phyloP scores from a whole-genome alignment of 208 protist genomes.

The Sergeia podlipaevii region DNA sequence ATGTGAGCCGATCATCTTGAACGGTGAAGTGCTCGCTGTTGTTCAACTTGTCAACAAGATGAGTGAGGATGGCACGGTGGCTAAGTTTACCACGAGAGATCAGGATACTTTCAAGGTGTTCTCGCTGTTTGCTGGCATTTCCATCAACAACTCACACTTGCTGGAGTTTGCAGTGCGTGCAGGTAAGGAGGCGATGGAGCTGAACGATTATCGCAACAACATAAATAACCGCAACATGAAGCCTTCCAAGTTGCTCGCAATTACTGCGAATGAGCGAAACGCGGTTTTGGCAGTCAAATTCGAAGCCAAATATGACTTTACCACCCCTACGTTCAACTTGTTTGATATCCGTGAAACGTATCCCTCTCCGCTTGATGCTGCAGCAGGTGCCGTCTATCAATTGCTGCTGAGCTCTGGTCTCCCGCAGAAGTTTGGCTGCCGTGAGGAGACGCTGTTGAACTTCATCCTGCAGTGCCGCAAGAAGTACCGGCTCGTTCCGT shows the following conservation, averaged over 20 bases:
- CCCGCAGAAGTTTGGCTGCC: conserved; percentile 72
- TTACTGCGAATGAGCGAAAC: conserved; percentile 40
- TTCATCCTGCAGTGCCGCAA: conserved; percentile 79
- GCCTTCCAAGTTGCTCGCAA: conserved; percentile 17
- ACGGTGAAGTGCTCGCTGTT: conserved; percentile 81
- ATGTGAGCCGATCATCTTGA: conserved; percentile 78
- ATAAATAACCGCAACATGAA: not conserved
- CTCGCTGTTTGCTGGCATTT: conserved; percentile 79
- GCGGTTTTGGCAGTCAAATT: conserved; percentile 31
- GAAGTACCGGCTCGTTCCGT: conserved; percentile 81
- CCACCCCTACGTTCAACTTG: conserved; percentile 60
- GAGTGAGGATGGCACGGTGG: conserved; percentile 36
- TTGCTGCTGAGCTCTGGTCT: conserved; percentile 58
- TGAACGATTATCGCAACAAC: conserved; percentile 43
- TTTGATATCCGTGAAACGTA: conserved; percentile 52
- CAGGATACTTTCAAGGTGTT: conserved; percentile 72
- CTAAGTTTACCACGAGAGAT: conserved; percentile 42
- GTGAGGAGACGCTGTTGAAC: conserved; percentile 62
- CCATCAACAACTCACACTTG: conserved; percentile 82
- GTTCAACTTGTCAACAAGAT: conserved; percentile 88
- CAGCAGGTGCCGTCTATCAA: conserved; percentile 40
- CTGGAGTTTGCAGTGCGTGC: conserved; percentile 81
- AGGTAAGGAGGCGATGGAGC: conserved; percentile 63
- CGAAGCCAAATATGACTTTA: conserved; percentile 39
- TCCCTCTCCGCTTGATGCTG: conserved; percentile 38